Evolutionary conservation across 805 yeast species (phyloP), one percentile per base, ranked within the genome.

Genomic region (Yamadazyma philogaea): DNA sequence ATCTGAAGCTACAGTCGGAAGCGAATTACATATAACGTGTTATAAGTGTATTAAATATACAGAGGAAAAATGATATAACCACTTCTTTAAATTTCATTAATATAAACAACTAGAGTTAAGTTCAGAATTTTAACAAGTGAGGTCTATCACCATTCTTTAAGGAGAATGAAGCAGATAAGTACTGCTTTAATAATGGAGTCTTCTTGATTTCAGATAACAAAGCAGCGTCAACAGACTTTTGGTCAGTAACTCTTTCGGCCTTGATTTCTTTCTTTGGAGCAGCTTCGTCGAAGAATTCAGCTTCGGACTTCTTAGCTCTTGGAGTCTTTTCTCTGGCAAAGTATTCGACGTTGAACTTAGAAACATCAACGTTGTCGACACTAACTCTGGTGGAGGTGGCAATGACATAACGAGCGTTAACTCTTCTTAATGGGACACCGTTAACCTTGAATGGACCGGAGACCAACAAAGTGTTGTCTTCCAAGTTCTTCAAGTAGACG

Each of bases 361-460:
- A 77, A 59, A 87, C 89, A 65, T 87, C 86, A 58, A 89, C 87
- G 56, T 82, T 73, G 46, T 80, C 78, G 57, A 91, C 84, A 56
- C 81, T 74, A 64, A 93, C 86, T 72, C 79, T 75, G 75, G 99
- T 93, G 59, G 96, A 88, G 68, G 99, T 91, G 65, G 97, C 98
- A 77, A 91, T 91, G 61, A 93, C 99, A 78, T 91, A 93, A 75
- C 96, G 87, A 62, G 97, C 84, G 74, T 91, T 93, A 61, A 91
- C 98, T 82, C 97, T 87, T 85, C 98, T 89, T 74, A 91, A 81
- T 72, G 99, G 98, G 60, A 91, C 99, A 80, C 99, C 99, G 79
- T 91, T 91, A 66, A 91, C 87, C 83, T 93, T 91, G 96, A 91
- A 93, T 65, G 99, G 99, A 72, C 99, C 99, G 51, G 96, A 77